These are phyloP conservation scores for Peronosclerospora sorghi DNA, from an alignment of 352 stramenopile genomes.

Conservation along the genomic window DNA sequence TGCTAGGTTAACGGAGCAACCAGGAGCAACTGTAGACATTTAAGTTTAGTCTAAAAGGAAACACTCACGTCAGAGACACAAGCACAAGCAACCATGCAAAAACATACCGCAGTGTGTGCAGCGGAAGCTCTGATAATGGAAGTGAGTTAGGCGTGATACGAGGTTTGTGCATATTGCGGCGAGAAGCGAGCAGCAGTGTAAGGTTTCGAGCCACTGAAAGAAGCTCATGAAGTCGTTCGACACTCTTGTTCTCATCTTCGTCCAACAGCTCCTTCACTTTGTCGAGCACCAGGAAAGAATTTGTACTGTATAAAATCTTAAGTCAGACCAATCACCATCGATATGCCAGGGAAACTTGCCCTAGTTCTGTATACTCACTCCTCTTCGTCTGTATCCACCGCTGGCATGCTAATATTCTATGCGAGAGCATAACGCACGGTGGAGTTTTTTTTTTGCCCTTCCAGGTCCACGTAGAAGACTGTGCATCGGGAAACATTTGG, in stretches of 20 bases:
- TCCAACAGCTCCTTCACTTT: conserved; percentile 76
- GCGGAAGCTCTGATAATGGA: conserved; percentile 57
- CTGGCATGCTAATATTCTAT: conserved; percentile 64
- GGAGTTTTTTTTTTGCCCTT: conserved; percentile 70
- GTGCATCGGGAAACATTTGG: conserved; percentile 68
- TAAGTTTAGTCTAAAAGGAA: conserved; percentile 38
- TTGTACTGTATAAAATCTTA: conserved; percentile 23
- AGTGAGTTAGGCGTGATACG: conserved; percentile 73
- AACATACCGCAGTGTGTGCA: conserved; percentile 51
- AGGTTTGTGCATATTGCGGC: conserved; percentile 59
- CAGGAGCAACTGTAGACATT: conserved; percentile 53
- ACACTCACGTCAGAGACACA: not conserved
- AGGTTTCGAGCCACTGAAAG: conserved; percentile 62
- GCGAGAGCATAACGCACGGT: conserved; percentile 74
- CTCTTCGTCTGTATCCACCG: conserved; percentile 64
- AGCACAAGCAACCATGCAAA: not conserved
- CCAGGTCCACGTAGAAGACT: conserved; percentile 79
- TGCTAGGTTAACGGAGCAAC: conserved; percentile 48
- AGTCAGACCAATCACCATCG: not conserved
- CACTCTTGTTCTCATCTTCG: conserved; percentile 58
- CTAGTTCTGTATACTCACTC: conserved; percentile 66
- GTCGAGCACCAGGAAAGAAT: conserved; percentile 65
- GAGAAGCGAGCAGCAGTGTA: conserved; percentile 54
- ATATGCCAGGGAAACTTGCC: conserved; percentile 11
- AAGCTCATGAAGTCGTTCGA: conserved; percentile 58